These are phyloP conservation scores for Russula sp. DNA, from an alignment of 768 basidiomycete genomes.

Conservation along the genomic window DNA sequence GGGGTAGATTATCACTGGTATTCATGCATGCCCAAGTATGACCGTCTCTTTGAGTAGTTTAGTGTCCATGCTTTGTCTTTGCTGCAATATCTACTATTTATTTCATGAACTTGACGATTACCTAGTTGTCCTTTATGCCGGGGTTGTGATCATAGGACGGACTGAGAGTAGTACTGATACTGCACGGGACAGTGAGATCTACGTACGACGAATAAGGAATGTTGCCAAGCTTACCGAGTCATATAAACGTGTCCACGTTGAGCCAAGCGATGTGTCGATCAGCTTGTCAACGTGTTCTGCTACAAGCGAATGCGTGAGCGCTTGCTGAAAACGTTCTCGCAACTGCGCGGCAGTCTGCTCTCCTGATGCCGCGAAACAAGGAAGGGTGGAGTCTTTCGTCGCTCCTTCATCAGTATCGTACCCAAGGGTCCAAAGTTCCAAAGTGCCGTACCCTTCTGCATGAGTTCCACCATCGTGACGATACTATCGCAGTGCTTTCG, in stretches of 20 bases:
- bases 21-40: slow-evolving; percentile 58
- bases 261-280: slow-evolving; percentile 86
- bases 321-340: slow-evolving; percentile 91
- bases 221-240: slow-evolving; percentile 66
- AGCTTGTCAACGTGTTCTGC: slow-evolving; percentile 88
- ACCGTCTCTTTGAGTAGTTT: slow-evolving; percentile 27
- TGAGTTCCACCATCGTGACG: slow-evolving; percentile 91
- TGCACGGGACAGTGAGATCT: slow-evolving; percentile 35
- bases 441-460: slow-evolving; percentile 87
- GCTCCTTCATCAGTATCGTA: slow-evolving; percentile 20
- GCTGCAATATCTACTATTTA: slow-evolving; percentile 21
- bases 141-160: slow-evolving; percentile 55
- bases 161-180: slow-evolving; percentile 95
- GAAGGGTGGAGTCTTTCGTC: slow-evolving; percentile 73
- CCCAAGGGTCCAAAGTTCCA: background rate
- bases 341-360: slow-evolving; percentile 87
- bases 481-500: slow-evolving; percentile 96
- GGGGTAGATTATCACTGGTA: slow-evolving; percentile 76
- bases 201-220: background rate
- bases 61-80: slow-evolving; percentile 3
- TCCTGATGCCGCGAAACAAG: slow-evolving; percentile 87
- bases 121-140: slow-evolving; percentile 1
- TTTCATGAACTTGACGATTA: slow-evolving; percentile 15
- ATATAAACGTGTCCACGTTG: slow-evolving; percentile 93
- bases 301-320: slow-evolving; percentile 77